These are phyloP conservation scores for Colletotrichum spaethianum DNA, from an alignment of 2,329 filamentous ascomycete genomes.

Conservation along the genomic window DNA sequence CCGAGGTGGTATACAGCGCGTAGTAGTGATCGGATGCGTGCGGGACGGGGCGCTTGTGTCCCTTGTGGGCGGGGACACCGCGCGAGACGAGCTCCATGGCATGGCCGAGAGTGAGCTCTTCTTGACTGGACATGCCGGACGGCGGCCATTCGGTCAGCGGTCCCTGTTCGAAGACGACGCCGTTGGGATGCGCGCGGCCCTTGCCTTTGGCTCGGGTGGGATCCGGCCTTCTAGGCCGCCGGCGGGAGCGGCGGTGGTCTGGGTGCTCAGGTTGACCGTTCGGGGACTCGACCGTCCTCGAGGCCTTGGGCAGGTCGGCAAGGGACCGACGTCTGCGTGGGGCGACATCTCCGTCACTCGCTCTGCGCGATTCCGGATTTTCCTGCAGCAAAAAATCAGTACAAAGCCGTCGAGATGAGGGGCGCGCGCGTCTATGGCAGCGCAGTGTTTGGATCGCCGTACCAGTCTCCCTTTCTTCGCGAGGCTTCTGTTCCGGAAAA, in stretches of 20 bases:
- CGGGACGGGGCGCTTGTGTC: constrained; percentile 67
- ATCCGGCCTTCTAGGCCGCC: constrained; percentile 59
- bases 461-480: constrained; percentile 56
- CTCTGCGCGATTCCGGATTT: constrained; percentile 49
- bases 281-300: constrained; percentile 34
- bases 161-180: constrained; percentile 47
- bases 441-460: constrained; percentile 28
- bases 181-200: constrained; percentile 52
- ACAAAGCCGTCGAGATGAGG: not conserved
- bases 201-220: constrained; percentile 56
- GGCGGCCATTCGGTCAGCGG: constrained; percentile 72
- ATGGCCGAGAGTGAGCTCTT: constrained; percentile 66
- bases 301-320: constrained; percentile 23
- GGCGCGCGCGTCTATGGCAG: constrained; percentile 39
- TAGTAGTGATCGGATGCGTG: constrained; percentile 70
- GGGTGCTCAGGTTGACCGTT: constrained; percentile 18
- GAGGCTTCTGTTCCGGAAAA: constrained; percentile 65
- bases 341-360: constrained; percentile 52
- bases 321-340: constrained; percentile 45
- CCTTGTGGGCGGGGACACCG: constrained; percentile 70
- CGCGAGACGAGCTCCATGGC: constrained; percentile 72
- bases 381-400: constrained; percentile 45
- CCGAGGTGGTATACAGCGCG: constrained; percentile 67
- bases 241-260: constrained; percentile 51
- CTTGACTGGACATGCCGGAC: constrained; percentile 60